Evolutionary conservation across 768 basidiomycete genomes (phyloP), one percentile per base, ranked within the genome.

Genomic region (Tylopilus felleus): DNA sequence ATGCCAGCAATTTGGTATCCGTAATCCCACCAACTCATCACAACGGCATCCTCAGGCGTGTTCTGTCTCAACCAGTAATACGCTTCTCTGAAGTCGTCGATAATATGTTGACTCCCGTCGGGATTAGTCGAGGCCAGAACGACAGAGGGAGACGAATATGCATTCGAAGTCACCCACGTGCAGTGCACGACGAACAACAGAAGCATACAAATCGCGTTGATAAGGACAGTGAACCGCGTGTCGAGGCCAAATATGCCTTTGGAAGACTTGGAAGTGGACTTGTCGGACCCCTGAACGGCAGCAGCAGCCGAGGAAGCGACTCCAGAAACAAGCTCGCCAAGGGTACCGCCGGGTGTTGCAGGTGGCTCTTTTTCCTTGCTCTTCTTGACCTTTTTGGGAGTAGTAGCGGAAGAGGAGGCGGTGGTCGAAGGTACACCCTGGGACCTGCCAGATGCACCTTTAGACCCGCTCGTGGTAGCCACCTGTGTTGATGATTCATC

Each of bases 1-100:
- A 98, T 97, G 38, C 97, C 97, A 38, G 97, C 97, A 65, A 98
- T 98, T 72, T 98, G 96, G 69, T 99, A 98, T 27, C 96, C 97
- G 61, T 98, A 99, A 74, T 98, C 97, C 97, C 97, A 98, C 97
- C 97, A 99, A 56, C 89, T 92, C 93, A 96, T 95, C 23, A 98
- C 86, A 29, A 98, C 95, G 6, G 93, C 85, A 56, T 91, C 86
- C 70, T 93, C 77, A 6, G 88, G 80, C 3, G 97, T 99, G 74
- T 98, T 99, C 74, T 95, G 89, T 49, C 97, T 80, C 45, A 99
- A 72, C 97, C 97, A 99, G 67, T 98, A 98, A 71, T 99, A 98
- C 13, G 97, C 97, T 75, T 98, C 97, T 54, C 97, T 82, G 85
- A 98, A 99, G 71, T 99, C 97, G 65, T 99, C 97, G 64, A 99